Conservation (phyloP, 1,284 basidiomycete genomes). For the Moesziomyces globuligerus region DNA sequence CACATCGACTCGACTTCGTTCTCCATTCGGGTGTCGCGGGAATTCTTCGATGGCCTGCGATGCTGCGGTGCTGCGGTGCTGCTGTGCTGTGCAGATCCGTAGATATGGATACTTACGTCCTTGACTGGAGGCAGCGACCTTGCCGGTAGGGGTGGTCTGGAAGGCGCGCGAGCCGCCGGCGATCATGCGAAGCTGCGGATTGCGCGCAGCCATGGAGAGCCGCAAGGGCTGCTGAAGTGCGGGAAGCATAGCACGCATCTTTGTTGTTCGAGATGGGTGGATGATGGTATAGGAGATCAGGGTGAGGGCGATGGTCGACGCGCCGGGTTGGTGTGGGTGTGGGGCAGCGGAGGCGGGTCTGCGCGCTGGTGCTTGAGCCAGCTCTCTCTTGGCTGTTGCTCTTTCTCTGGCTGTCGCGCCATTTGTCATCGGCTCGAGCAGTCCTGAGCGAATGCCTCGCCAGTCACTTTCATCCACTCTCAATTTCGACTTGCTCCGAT, state of each 20-base stretch:
- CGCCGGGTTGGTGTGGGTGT: slow-evolving; percentile 1
- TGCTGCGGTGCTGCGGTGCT: too few relatives aligned
- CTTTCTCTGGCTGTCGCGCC: neutral
- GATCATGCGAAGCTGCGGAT: slow-evolving; percentile 56
- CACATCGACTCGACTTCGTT: too few relatives aligned
- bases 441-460: neutral
- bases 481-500: slow-evolving; percentile 24
- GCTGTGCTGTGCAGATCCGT: neutral
- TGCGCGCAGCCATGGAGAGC: slow-evolving; percentile 48
- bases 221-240: slow-evolving; percentile 49
- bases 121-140: slow-evolving; percentile 44
- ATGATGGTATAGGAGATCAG: neutral
- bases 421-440: slow-evolving; percentile 12
- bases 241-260: slow-evolving; percentile 43
- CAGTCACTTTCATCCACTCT: slow-evolving; percentile 6
- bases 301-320: slow-evolving; percentile 1
- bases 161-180: slow-evolving; percentile 52
- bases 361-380: slow-evolving; percentile 15
- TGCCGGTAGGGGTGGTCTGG: slow-evolving; percentile 33
- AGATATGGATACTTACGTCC: slow-evolving; percentile 37
- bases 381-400: neutral
- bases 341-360: slow-evolving; percentile 3
- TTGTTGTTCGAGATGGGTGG: slow-evolving; percentile 1
- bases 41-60: too few relatives aligned
- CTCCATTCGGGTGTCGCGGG: too few relatives aligned